Evolutionary conservation across 176 grass and related monocot species (phyloP).

Genomic region (Eleusine indica): DNA sequence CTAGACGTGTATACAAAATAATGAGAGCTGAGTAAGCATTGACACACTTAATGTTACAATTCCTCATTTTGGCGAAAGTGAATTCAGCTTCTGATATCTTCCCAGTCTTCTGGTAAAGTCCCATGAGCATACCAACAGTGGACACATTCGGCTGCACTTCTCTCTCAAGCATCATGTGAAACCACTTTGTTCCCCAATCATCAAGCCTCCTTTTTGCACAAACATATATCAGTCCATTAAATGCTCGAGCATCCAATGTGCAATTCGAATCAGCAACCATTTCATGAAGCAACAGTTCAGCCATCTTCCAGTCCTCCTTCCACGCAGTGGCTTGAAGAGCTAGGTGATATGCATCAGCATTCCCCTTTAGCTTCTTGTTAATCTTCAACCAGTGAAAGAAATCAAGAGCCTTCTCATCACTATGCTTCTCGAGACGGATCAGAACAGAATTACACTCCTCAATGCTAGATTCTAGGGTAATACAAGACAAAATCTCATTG

Average conservation of each 20-base stretch:
- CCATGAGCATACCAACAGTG: constrained; percentile 93
- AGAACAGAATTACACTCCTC: constrained; percentile 75
- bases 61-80: constrained; percentile 71
- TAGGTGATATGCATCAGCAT: constrained; percentile 70
- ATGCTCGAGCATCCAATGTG: constrained; percentile 59
- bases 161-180: constrained; percentile 66
- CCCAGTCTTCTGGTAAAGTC: constrained; percentile 75
- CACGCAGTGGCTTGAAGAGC: constrained; percentile 76
- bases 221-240: constrained; percentile 82
- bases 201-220: constrained; percentile 77
- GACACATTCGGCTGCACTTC: constrained; percentile 66
- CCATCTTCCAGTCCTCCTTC: constrained; percentile 81
- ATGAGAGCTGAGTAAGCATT: constrained; percentile 85
- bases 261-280: constrained; percentile 62
- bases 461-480: constrained; percentile 51
- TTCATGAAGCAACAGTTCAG: constrained; percentile 67
- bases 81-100: constrained; percentile 66
- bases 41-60: constrained; percentile 57
- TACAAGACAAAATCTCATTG: constrained; percentile 40
- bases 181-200: constrained; percentile 89
- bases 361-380: constrained; percentile 68
- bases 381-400: constrained; percentile 89
- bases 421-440: constrained; percentile 67
- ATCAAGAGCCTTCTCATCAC: constrained; percentile 54
- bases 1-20: constrained; percentile 69